Evolutionary conservation across 1,139 yeast genomes (phyloP).

Genomic region (Yamadazyma trypodendri): DNA sequence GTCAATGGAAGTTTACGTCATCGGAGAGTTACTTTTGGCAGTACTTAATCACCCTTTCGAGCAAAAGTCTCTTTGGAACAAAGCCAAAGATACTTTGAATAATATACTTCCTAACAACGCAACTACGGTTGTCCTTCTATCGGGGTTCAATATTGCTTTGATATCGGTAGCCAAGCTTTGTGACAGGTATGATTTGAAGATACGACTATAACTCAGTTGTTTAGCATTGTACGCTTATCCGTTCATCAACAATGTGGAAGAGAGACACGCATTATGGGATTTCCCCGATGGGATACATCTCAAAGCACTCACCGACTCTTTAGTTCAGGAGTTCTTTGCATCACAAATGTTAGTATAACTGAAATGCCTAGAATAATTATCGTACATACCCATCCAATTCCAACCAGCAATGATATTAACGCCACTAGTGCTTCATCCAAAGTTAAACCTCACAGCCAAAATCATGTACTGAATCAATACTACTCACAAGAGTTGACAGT

Average conservation of each 20-base stretch:
- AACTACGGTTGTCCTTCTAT: neutral
- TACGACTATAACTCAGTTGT: too few relatives aligned
- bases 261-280: too few relatives aligned
- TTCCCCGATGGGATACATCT: too few relatives aligned
- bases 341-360: neutral
- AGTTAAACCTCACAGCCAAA: constrained; percentile 5
- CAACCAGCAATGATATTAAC: constrained; percentile 7
- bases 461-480: constrained; percentile 5
- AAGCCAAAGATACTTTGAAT: neutral
- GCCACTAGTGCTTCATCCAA: constrained; percentile 3
- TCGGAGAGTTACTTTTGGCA: constrained; percentile 4
- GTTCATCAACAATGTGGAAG: too few relatives aligned
- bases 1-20: constrained; percentile 5
- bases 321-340: too few relatives aligned
- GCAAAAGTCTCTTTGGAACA: neutral
- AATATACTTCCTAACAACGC: neutral
- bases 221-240: too few relatives aligned
- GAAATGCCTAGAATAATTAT: neutral
- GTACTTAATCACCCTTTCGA: neutral
- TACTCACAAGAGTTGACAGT: constrained; percentile 6
- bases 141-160: neutral
- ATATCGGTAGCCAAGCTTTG: neutral
- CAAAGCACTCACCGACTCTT: too few relatives aligned
- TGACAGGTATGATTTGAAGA: neutral
- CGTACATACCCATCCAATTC: constrained; percentile 9